Conservation (phyloP, 1,284 basidiomycete genomes). For the Cryptococcus sp. region DNA sequence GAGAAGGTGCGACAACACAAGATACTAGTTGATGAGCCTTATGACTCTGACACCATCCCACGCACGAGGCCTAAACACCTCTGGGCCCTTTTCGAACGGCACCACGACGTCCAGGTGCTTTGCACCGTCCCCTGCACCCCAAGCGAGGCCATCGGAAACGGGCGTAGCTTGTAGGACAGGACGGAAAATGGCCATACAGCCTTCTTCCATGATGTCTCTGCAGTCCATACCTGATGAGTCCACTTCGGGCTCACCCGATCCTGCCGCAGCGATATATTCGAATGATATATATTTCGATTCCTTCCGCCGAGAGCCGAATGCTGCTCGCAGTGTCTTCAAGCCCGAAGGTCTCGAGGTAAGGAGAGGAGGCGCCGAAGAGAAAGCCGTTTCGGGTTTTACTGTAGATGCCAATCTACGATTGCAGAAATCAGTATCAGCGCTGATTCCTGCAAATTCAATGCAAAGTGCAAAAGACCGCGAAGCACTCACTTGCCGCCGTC, state of each 20-base stretch:
- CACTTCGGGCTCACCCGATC: constrained; percentile 47
- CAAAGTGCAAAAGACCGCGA: not conserved
- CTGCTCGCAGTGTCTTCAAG: constrained; percentile 31
- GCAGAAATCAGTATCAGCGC: constrained; percentile 8
- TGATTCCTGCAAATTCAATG: not conserved
- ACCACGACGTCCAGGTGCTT: constrained; percentile 13
- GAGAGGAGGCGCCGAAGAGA: constrained; percentile 6
- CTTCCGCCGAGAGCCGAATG: constrained; percentile 32
- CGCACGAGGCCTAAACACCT: constrained; percentile 32
- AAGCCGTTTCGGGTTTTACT: constrained; percentile 9
- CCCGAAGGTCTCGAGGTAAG: constrained; percentile 25
- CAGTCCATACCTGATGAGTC: constrained; percentile 46
- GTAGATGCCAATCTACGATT: constrained; percentile 14
- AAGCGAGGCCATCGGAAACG: not conserved
- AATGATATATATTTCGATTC: constrained; percentile 39
- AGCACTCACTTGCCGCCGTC: constrained; percentile 49
- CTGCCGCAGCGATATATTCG: constrained; percentile 39
- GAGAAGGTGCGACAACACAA: too few species aligned
- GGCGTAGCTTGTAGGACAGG: constrained; percentile 29
- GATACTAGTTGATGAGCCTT: constrained; percentile 28
- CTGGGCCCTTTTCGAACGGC: constrained; percentile 44
- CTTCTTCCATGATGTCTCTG: constrained; percentile 50
- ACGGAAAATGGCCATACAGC: constrained; percentile 33
- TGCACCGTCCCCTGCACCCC: constrained; percentile 1
- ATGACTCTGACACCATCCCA: constrained; percentile 20